A percentile compares a stretch with the other conserved stretches of the same genome.
These are phyloP conservation scores for Fragaria vesca DNA, from an alignment of 306 rosid genomes.

Conservation along the genomic window DNA sequence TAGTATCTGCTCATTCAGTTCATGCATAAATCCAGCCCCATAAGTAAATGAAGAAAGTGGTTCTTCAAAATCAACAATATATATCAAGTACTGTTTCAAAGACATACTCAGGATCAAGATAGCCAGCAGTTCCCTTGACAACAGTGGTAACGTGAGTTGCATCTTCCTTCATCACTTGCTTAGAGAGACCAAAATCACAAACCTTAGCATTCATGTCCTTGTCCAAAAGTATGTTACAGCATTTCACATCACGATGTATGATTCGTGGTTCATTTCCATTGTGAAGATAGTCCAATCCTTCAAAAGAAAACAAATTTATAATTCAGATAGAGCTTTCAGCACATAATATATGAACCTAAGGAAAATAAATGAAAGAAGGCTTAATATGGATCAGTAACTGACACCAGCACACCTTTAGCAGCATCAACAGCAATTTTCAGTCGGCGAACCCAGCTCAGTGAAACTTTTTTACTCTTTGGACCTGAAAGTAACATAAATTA, in stretches of 20 bases:
- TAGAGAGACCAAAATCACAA: slow-evolving; percentile 91
- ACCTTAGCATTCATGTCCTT: slow-evolving; percentile 86
- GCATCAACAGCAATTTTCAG: slow-evolving; percentile 95
- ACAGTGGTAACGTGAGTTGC: slow-evolving; percentile 94
- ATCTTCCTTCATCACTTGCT: slow-evolving; percentile 66
- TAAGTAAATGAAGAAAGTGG: background rate
- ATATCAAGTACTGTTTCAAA: background rate
- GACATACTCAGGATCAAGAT: slow-evolving; percentile 94
- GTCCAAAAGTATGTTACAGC: slow-evolving; percentile 88
- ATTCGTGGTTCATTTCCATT: slow-evolving; percentile 89
- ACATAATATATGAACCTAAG: background rate
- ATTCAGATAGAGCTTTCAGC: background rate
- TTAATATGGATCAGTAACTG: background rate
- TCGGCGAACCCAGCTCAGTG: slow-evolving; percentile 89
- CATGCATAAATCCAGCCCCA: background rate
- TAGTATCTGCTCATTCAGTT: slow-evolving; percentile 54
- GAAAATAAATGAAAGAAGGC: background rate
- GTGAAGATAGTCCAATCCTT: slow-evolving; percentile 92
- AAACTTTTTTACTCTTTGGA: slow-evolving; percentile 44
- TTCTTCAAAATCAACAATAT: background rate
- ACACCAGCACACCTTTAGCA: slow-evolving; percentile 64
- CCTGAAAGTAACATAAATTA: slow-evolving; percentile 41
- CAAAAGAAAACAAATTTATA: slow-evolving; percentile 14
- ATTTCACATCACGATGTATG: slow-evolving; percentile 92
- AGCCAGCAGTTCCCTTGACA: slow-evolving; percentile 95